These are phyloP conservation scores for Phytophthora hybrid DNA, from an alignment of 352 stramenopile species.

Conservation along the genomic window DNA sequence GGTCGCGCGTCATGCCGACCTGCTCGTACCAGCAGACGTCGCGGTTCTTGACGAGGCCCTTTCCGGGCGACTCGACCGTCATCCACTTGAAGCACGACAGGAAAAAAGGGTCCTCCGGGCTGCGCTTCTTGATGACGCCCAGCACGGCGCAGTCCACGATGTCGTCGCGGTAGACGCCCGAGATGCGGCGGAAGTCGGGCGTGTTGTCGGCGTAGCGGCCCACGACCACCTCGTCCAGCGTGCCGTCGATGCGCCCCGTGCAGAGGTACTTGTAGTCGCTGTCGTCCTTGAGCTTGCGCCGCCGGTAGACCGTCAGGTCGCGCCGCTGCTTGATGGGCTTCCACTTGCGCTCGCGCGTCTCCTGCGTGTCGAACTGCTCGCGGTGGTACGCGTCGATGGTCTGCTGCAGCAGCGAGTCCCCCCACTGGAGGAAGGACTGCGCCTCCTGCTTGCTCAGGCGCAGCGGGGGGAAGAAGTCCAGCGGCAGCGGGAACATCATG, in stretches of 20 bases:
- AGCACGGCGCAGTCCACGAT: conserved; percentile 81
- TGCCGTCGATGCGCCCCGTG: conserved; percentile 71
- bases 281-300: conserved; percentile 52
- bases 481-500: conserved; percentile 64
- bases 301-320: conserved; percentile 67
- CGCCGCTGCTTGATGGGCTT: conserved; percentile 75
- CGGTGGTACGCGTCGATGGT: conserved; percentile 78
- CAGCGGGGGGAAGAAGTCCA: conserved; percentile 69
- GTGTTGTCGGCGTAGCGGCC: conserved; percentile 81
- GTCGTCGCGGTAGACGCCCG: conserved; percentile 78
- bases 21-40: conserved; percentile 87
- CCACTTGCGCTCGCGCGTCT: conserved; percentile 72
- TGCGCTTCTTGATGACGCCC: conserved; percentile 65
- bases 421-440: conserved; percentile 70
- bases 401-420: conserved; percentile 63
- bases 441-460: conserved; percentile 57
- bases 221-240: conserved; percentile 80
- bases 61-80: conserved; percentile 73
- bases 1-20: conserved; percentile 66
- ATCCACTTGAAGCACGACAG: conserved; percentile 88
- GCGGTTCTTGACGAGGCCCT: conserved; percentile 80
- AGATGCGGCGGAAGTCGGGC: conserved; percentile 72
- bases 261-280: conserved; percentile 73
- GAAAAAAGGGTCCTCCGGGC: conserved; percentile 63
- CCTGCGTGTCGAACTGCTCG: conserved; percentile 70